A percentile compares a stretch with the other conserved stretches of the same genome.
phyloP scores from a whole-genome alignment of 78 protist genomes.

The Mantamonas sphyraenae region DNA sequence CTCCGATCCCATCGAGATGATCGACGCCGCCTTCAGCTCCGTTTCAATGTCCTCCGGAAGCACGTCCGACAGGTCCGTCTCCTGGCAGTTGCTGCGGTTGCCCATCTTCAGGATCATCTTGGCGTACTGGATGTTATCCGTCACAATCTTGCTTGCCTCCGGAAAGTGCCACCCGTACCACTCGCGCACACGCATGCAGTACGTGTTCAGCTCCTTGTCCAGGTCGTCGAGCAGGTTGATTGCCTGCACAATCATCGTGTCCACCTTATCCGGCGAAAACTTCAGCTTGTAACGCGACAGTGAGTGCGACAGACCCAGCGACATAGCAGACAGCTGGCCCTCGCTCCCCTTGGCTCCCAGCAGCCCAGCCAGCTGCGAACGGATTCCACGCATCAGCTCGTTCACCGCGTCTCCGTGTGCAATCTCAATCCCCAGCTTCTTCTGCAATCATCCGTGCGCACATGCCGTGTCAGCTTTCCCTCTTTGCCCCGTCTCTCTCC shows the following conservation, averaged over 20 bases:
- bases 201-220: constrained; percentile 96
- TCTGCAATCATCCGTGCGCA: no score
- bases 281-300: constrained; percentile 91
- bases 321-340: constrained; percentile 29
- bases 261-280: constrained; percentile 97
- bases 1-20: constrained; percentile 42
- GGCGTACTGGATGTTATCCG: constrained; percentile 77
- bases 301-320: constrained; percentile 91
- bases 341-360: constrained; percentile 30
- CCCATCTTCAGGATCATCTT: constrained; percentile 58
- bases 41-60: constrained; percentile 70
- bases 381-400: constrained; percentile 72
- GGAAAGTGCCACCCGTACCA: constrained; percentile 99
- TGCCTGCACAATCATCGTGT: constrained; percentile 97
- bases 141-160: constrained; percentile 78
- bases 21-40: constrained; percentile 45
- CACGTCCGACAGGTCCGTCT: constrained; percentile 64
- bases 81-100: constrained; percentile 16
- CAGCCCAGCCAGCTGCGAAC: constrained; percentile 46
- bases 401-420: background rate
- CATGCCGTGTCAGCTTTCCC: no score
- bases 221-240: constrained; percentile 91
- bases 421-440: background rate
- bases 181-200: constrained; percentile 95
- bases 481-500: no score